A percentile compares a stretch with the other conserved stretches of the same genome.
Conservation (phyloP, 495 filamentous ascomycete genomes). For the Aspergillus sparsus region DNA sequence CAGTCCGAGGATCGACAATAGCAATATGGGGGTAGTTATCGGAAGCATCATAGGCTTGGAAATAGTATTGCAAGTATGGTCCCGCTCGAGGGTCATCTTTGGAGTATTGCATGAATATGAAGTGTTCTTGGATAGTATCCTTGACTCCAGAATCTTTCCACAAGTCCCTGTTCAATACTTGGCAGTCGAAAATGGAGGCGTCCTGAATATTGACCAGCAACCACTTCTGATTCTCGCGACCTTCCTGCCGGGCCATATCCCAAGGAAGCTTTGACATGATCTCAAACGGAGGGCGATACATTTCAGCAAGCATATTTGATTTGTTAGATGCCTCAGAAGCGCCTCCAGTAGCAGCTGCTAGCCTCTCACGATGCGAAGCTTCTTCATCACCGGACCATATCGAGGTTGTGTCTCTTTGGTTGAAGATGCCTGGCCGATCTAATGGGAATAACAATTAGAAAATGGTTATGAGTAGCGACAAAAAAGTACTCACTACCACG, state of each 20-base stretch:
- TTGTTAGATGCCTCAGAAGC: conserved; percentile 72
- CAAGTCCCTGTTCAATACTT: conserved; percentile 87
- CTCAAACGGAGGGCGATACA: conserved; percentile 89
- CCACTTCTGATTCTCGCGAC: conserved; percentile 88
- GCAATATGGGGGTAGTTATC: conserved; percentile 93
- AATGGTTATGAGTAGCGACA: background rate
- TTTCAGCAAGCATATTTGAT: conserved; percentile 74
- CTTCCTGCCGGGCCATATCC: conserved; percentile 79
- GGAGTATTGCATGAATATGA: conserved; percentile 89
- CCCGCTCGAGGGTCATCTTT: conserved; percentile 74
- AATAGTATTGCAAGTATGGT: conserved; percentile 88
- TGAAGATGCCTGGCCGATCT: conserved; percentile 78
- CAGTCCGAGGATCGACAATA: conserved; percentile 92
- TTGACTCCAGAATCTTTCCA: conserved; percentile 84
- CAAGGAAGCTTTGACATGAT: conserved; percentile 73
- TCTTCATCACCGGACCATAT: conserved; percentile 71
- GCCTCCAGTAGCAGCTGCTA: conserved; percentile 68
- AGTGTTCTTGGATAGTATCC: conserved; percentile 84
- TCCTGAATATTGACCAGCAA: conserved; percentile 95
- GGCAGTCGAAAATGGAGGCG: conserved; percentile 85
- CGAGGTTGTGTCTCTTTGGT: conserved; percentile 66
- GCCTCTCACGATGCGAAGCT: conserved; percentile 47
- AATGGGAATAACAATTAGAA: conserved; percentile 18
- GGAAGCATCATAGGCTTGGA: conserved; percentile 66
- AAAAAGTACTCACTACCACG: conserved; percentile 42